Conservation (phyloP, 768 basidiomycete genomes). For the Rhizopogon sp. region DNA sequence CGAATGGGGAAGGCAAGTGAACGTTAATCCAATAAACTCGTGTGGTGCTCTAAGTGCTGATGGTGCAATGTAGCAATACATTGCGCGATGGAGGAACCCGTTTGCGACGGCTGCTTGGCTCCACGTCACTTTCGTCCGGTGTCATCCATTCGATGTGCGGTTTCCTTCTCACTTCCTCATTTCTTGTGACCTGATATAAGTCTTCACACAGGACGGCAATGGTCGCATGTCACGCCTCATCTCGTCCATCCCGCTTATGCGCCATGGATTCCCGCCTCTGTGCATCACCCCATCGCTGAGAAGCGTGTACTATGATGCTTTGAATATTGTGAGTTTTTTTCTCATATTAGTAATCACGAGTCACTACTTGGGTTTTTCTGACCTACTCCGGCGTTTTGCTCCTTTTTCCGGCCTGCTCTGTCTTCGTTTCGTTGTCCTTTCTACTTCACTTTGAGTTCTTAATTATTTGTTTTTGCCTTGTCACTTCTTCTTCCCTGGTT, state of each 20-base stretch:
- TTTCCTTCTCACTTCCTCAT: background rate
- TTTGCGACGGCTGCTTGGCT: conserved; percentile 33
- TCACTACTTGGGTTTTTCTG: too few relatives aligned
- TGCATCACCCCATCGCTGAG: conserved; percentile 22
- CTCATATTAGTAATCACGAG: background rate
- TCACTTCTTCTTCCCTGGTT: background rate
- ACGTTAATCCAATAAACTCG: background rate
- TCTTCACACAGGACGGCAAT: conserved; percentile 25
- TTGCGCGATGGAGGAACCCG: conserved; percentile 31
- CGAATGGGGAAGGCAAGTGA: conserved; percentile 27
- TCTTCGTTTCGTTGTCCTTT: background rate
- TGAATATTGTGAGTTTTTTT: conserved; percentile 23
- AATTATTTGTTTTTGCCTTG: background rate
- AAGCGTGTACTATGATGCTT: conserved; percentile 23
- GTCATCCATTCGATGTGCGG: conserved; percentile 31
- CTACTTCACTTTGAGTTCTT: background rate
- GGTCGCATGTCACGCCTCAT: conserved; percentile 29
- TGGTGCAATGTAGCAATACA: conserved; percentile 25
- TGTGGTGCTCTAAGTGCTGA: background rate
- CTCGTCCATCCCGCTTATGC: conserved; percentile 30
- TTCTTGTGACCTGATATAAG: background rate
- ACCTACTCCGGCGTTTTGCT: background rate
- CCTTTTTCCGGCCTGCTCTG: background rate
- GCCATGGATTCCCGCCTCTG: conserved; percentile 26
- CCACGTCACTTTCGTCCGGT: conserved; percentile 28